Percentiles rank a stretch among this genome's conserved stretches.
phyloP scores from a whole-genome alignment of 441 rosid species.

The Corymbia calophylla region DNA sequence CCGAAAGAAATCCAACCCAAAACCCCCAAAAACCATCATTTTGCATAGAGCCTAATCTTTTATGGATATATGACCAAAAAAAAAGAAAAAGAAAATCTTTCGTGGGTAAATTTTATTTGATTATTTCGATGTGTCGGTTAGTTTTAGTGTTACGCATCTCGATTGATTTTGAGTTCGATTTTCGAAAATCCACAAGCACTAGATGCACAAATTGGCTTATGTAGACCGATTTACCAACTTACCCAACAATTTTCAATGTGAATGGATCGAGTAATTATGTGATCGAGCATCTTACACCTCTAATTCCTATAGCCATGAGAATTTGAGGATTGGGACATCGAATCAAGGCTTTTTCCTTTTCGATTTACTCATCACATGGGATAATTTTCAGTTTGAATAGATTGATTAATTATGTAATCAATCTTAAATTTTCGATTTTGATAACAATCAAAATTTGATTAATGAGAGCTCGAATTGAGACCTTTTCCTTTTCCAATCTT shows the following conservation, averaged over 20 bases:
- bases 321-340: not conserved
- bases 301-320: not conserved
- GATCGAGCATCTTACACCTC: not conserved
- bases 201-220: not conserved
- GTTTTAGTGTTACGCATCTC: fast-evolving
- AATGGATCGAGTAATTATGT: fast-evolving
- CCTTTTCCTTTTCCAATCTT: not conserved
- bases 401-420: fast-evolving
- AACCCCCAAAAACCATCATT: not conserved
- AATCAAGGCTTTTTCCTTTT: not conserved
- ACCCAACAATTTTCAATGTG: fast-evolving
- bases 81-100: no score
- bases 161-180: not conserved
- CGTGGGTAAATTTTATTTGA: no score
- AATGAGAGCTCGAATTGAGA: not conserved
- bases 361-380: no score
- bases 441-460: not conserved
- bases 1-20: not conserved
- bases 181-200: no score
- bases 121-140: no score
- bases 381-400: not conserved
- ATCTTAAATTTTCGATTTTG: not conserved
- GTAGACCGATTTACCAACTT: not conserved
- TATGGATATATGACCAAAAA: no score
- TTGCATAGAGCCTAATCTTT: not conserved